Base-by-base conservation (phyloP, 306 rosid species). In the Vigna radiata region DNA sequence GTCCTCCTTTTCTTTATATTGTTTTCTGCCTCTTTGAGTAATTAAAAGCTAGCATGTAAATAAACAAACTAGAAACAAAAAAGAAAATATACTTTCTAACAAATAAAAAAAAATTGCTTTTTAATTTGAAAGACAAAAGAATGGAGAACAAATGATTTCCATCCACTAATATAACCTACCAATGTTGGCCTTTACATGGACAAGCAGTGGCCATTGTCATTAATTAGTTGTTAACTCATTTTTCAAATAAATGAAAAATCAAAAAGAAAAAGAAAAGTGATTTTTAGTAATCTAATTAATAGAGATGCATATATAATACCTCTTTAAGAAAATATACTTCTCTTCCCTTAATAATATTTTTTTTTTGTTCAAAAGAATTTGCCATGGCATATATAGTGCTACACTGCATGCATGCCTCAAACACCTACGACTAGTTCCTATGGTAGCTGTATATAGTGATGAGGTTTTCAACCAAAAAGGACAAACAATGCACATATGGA, bases 381-480 rank as follows among this genome's bases (percentile, higher is more conserved):
- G 72, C 63, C 63, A 49, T 31, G 52, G 50, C 8, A 76, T 41
- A 68, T 44, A 4, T 50, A 55, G 60, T 48, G 9, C 11, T 52
- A 52, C 49, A 48, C 4, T 17, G 14, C 61, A 68, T 44, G 18
- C 76, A 77, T 44, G 68, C 31, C 13, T 59, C 8, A 59, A 58
- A 59, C 64, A 39, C 69, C 18, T 8, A 73, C 8, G 33, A 53
- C 25, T 65, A 15, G 68, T 70, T 15, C 68, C 60, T 47, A 55
- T 16, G 33, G 2, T 48, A 75, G 39, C 17, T 61, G 55, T 52
- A 78, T 4, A 33, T 63, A 48, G 17, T 43, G 44, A 19, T 4
- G 17, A 41, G 41, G 79, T 41, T 56, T 81, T 29, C 61, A 29
- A 23, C 56, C 56, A 23, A 55, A 73, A 63, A 64, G 43, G 65